Percentiles rank a stretch among this genome's conserved stretches.
phyloP scores from a whole-genome alignment of 2,329 filamentous ascomycete genomes.

The Aureobasidium sp. region DNA sequence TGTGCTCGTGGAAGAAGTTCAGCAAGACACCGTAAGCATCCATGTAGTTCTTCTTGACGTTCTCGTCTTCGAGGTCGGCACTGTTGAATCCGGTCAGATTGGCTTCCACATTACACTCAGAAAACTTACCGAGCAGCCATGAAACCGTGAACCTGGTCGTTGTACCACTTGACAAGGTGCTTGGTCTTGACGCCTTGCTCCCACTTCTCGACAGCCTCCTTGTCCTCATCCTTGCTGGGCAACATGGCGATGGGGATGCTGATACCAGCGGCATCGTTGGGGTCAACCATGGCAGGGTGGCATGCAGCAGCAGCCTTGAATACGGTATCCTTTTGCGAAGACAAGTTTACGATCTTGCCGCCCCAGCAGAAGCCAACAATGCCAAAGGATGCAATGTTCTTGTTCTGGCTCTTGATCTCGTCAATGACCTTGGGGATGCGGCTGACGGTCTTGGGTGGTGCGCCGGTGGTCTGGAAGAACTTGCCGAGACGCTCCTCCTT shows the following conservation, averaged over 20 bases:
- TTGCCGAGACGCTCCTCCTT: constrained; percentile 51
- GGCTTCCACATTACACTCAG: neutral
- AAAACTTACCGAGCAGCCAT: constrained; percentile 31
- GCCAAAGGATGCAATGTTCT: constrained; percentile 46
- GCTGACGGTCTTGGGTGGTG: constrained; percentile 48
- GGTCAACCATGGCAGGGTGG: constrained; percentile 54
- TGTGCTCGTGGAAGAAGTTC: constrained; percentile 44
- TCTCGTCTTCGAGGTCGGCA: constrained; percentile 36
- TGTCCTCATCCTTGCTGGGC: constrained; percentile 48
- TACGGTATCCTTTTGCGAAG: constrained; percentile 39
- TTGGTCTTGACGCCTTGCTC: constrained; percentile 38
- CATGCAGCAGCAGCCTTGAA: constrained; percentile 50
- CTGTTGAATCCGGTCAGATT: constrained; percentile 17
- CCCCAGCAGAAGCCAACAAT: constrained; percentile 49
- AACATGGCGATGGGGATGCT: constrained; percentile 50
- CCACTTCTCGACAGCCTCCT: constrained; percentile 43
- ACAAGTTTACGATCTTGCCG: constrained; percentile 46
- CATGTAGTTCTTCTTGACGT: constrained; percentile 42
- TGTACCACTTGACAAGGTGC: constrained; percentile 40
- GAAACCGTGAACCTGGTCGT: constrained; percentile 38
- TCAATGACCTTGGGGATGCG: constrained; percentile 47
- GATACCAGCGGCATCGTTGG: constrained; percentile 46
- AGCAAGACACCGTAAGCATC: constrained; percentile 40
- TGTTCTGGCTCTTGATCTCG: constrained; percentile 42
- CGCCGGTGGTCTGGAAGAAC: constrained; percentile 49